A percentile compares a stretch with the other conserved stretches of the same genome.
Evolutionary conservation across 2,329 filamentous ascomycete genomes (phyloP).

Genomic region (Diaporthe vaccinii): DNA sequence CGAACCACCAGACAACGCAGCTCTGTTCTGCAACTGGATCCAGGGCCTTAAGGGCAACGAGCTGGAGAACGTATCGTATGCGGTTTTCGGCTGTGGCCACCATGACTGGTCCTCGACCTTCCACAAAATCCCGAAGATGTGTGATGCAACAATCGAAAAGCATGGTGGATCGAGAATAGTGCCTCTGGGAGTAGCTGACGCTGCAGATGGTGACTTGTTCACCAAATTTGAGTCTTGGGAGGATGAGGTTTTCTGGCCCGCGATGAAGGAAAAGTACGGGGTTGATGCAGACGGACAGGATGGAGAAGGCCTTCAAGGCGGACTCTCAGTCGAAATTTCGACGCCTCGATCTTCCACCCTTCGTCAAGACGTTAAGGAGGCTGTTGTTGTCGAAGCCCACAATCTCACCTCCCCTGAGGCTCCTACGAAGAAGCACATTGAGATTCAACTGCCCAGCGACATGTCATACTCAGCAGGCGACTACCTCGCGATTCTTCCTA

Average conservation of each 20-base stretch:
- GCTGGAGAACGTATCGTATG: constrained; percentile 70
- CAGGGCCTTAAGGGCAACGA: constrained; percentile 61
- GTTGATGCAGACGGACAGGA: constrained; percentile 35
- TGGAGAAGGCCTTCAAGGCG: constrained; percentile 46
- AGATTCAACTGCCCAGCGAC: constrained; percentile 75
- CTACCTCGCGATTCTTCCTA: constrained; percentile 79
- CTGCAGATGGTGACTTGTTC: constrained; percentile 72
- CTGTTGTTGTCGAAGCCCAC: constrained; percentile 65
- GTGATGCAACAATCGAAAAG: constrained; percentile 65
- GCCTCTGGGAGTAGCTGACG: constrained; percentile 68
- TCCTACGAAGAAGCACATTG: constrained; percentile 73
- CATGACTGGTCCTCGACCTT: constrained; percentile 72
- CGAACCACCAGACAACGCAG: constrained; percentile 78
- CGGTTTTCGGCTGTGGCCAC: constrained; percentile 76
- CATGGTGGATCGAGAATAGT: constrained; percentile 62
- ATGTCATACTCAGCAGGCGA: constrained; percentile 79
- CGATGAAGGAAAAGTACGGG: constrained; percentile 57
- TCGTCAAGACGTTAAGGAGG: constrained; percentile 71
- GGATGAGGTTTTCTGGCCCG: constrained; percentile 63
- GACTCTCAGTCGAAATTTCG: constrained; percentile 61
- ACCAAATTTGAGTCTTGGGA: constrained; percentile 75
- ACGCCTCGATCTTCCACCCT: constrained; percentile 67
- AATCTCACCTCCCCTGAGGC: constrained; percentile 63
- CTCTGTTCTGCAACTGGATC: constrained; percentile 77
- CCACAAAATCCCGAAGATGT: constrained; percentile 73